phyloP scores from a whole-genome alignment of 371 early-diverging fungal species.

The Massospora cicadina region DNA sequence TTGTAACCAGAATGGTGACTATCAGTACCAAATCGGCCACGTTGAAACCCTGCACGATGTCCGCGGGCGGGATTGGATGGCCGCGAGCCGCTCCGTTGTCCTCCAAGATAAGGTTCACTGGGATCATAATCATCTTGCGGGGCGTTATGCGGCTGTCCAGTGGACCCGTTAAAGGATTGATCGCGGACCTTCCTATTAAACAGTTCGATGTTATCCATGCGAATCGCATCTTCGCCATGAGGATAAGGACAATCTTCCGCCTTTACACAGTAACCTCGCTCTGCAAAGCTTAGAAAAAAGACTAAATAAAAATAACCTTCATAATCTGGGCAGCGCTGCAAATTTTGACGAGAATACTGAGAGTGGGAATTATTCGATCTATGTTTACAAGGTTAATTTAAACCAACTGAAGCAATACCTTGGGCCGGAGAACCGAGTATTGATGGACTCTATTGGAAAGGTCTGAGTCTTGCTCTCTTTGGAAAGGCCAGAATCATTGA shows the following conservation, averaged over 20 bases:
- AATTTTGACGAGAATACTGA: background rate
- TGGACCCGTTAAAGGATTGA: background rate
- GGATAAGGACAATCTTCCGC: slow-evolving; percentile 65
- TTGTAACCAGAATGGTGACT: background rate
- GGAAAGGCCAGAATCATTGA: background rate
- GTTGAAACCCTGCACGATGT: slow-evolving; percentile 16
- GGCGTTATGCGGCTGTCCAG: background rate
- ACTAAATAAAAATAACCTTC: background rate
- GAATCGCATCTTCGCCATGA: slow-evolving; percentile 37
- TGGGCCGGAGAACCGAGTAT: background rate
- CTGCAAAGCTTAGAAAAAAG: slow-evolving; percentile 16
- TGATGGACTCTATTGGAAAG: background rate
- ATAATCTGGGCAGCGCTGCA: background rate
- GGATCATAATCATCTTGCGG: slow-evolving; percentile 6
- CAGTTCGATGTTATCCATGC: background rate
- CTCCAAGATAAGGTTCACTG: background rate
- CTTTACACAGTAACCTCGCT: slow-evolving; percentile 60
- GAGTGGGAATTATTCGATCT: background rate
- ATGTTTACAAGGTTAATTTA: background rate
- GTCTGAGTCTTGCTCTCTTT: background rate
- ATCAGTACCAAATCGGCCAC: slow-evolving; percentile 15
- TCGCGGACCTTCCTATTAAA: background rate
- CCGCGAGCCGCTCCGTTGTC: background rate
- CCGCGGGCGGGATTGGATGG: slow-evolving; percentile 19
- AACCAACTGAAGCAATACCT: background rate